Conservation (phyloP, 1,139 yeast genomes). For the Zygoascus meyerae region DNA sequence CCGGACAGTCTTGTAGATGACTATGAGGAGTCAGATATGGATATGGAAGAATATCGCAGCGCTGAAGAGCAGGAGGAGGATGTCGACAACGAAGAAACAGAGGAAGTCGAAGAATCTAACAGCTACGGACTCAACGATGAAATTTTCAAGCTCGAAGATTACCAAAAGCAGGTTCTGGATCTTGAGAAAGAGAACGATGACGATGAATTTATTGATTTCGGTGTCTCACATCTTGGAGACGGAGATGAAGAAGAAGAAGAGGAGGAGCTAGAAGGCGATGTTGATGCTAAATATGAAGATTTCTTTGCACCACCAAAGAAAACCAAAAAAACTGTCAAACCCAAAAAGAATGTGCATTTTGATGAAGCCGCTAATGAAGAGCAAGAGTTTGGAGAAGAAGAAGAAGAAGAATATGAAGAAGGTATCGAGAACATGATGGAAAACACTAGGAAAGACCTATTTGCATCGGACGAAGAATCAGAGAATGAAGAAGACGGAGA, state of each 20-base stretch:
- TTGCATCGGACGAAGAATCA: conserved; percentile 37
- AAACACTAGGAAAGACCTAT: conserved; percentile 51
- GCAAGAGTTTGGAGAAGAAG: conserved; percentile 51
- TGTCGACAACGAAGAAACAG: conserved; percentile 24
- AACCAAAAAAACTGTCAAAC: conserved; percentile 14
- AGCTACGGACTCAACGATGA: conserved; percentile 69
- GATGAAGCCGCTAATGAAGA: conserved; percentile 37
- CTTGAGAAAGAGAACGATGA: conserved; percentile 50
- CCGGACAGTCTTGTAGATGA: conserved; percentile 11
- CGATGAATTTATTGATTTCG: conserved; percentile 66
- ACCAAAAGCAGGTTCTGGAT: conserved; percentile 72
- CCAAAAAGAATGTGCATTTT: conserved; percentile 21
- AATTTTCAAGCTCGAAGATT: conserved; percentile 79
- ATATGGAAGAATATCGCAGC: conserved; percentile 16
- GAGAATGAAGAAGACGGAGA: conserved; percentile 33
- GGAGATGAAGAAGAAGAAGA: conserved; percentile 58
- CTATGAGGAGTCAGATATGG: conserved; percentile 14
- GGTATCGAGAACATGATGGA: conserved; percentile 48
- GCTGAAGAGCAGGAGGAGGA: conserved; percentile 20
- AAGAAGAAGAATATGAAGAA: conserved; percentile 54
- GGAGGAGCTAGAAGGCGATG: conserved; percentile 28
- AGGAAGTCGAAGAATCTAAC: conserved; percentile 23
- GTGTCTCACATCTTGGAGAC: conserved; percentile 39
- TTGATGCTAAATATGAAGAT: conserved; percentile 35
- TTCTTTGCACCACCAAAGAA: conserved; percentile 36